Base-by-base conservation (phyloP, 495 filamentous ascomycete species). In the Penicillium waksmanii region DNA sequence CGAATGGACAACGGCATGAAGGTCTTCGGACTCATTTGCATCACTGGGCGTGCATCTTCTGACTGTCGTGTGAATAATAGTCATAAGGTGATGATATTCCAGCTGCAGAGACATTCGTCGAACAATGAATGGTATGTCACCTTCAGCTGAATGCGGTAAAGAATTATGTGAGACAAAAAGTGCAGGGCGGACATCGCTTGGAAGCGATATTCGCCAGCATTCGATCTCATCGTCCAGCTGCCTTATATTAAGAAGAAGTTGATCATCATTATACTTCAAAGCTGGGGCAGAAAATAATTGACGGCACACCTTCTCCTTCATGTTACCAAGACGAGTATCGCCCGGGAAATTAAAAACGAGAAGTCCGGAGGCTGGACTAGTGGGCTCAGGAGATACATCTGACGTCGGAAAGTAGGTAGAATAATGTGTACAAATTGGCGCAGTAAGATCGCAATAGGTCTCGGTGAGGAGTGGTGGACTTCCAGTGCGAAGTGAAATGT, bases 391-490 rank as follows among this genome's bases (percentile, higher is more conserved):
- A 31, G 6, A 31, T 31, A 6, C 0, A 31, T 8, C 27, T 31
- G 27, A 8, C 6, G 8, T 5, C 49, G 53, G 42, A 31, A 57
- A 31, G 34, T 60, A 56, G 25, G 21, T 54, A 44, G 50, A 40
- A 17, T 56, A 34, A 5, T 61, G 4, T 31, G 8, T 31, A 31
- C 25, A 3, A 51, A 25, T 10, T 21, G 38, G 36, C 48, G 44
- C 23, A 43, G 60, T 60, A 4, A 75, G 53, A 27, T 77, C 71
- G 54, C 72, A 75, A 33, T 66, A 62, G 11, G 47, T 47, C 9
- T 69, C 67, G 15, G 50, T 51, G 18, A 75, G 60, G 23, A 58
- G 46, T 6, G 71, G 71, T 2, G 66, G 68, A 23, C 63, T 58
- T 11, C 65, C 67, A 0, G 69, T 68, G 18, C 63, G 63, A 6